phyloP scores from a whole-genome alignment of 2,329 filamentous ascomycete species.

The Dryadomyces quercivorus region DNA sequence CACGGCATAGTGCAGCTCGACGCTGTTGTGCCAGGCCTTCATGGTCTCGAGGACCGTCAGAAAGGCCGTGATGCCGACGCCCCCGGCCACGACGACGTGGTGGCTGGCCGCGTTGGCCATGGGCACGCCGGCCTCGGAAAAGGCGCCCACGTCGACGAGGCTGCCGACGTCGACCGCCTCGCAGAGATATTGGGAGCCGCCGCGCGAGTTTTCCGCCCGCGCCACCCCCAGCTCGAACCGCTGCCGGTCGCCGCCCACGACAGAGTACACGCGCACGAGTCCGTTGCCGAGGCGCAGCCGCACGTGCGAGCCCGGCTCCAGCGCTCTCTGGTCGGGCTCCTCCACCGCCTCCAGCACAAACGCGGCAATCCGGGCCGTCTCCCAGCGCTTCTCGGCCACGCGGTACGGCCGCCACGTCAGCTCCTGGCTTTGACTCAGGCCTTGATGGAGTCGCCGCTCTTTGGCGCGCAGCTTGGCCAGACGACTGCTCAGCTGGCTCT shows the following conservation, averaged over 20 bases:
- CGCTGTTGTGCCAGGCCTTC: conserved; percentile 32
- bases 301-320: conserved; percentile 38
- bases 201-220: conserved; percentile 33
- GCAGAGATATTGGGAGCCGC: conserved; percentile 51
- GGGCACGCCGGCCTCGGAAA: conserved; percentile 34
- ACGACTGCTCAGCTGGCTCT: conserved; percentile 34
- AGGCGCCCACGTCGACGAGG: conserved; percentile 34
- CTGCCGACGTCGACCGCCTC: conserved; percentile 32
- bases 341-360: conserved; percentile 35
- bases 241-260: conserved; percentile 37
- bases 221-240: conserved; percentile 47
- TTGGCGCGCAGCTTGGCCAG: conserved; percentile 30
- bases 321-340: conserved; percentile 17
- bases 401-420: conserved; percentile 30
- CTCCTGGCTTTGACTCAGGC: no score
- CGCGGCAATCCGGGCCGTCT: conserved; percentile 38
- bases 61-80: conserved; percentile 56
- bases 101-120: conserved; percentile 34
- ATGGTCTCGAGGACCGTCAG: conserved; percentile 32
- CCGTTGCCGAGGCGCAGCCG: conserved; percentile 44
- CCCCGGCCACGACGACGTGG: conserved; percentile 52
- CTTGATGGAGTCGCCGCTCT: conserved; percentile 10
- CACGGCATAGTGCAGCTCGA: conserved; percentile 47
- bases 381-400: conserved; percentile 34
- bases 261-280: conserved; percentile 46